Conservation (phyloP, 495 filamentous ascomycete species). For the Peziza echinospora region DNA sequence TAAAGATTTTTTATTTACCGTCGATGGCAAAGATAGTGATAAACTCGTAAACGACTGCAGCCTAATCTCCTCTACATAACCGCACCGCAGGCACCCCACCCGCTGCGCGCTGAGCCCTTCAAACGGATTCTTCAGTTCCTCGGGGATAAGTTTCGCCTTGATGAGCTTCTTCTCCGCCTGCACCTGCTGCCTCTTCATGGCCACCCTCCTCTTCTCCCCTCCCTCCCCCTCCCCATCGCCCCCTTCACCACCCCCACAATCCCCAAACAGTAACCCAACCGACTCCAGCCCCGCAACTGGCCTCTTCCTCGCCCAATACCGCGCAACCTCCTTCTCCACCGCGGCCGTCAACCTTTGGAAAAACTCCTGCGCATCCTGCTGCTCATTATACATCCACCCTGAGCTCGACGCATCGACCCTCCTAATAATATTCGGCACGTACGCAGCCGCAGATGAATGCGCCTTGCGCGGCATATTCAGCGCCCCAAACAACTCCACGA, state of each 20-base stretch:
- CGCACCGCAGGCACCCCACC: conserved; percentile 70
- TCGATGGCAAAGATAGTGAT: conserved; percentile 44
- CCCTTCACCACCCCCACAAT: conserved; percentile 3
- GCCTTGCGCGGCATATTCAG: conserved; percentile 5
- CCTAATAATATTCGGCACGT: neutral
- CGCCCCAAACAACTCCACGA: conserved; percentile 10
- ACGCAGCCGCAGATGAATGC: neutral
- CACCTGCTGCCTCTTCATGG: conserved; percentile 23
- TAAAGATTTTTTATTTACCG: neutral
- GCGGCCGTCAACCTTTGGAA: conserved; percentile 75
- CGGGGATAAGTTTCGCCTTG: conserved; percentile 3
- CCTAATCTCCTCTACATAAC: conserved; percentile 64
- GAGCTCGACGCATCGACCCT: conserved; percentile 7
- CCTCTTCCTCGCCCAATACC: conserved; percentile 24
- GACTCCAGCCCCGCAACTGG: conserved; percentile 12
- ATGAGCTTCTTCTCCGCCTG: conserved; percentile 7
- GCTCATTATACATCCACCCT: conserved; percentile 29
- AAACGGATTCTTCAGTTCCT: conserved; percentile 33
- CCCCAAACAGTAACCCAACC: conserved; percentile 11
- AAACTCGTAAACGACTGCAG: conserved; percentile 87
- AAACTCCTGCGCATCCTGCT: conserved; percentile 98
- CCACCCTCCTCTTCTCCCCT: conserved; percentile 19
- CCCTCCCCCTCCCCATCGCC: conserved; percentile 1
- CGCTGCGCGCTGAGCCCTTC: conserved; percentile 77
- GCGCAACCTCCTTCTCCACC: conserved; percentile 53